Evolutionary conservation across 106 monocot genomes (phyloP), one percentile per base, ranked within the genome.

Genomic region (Acorus gramineus): DNA sequence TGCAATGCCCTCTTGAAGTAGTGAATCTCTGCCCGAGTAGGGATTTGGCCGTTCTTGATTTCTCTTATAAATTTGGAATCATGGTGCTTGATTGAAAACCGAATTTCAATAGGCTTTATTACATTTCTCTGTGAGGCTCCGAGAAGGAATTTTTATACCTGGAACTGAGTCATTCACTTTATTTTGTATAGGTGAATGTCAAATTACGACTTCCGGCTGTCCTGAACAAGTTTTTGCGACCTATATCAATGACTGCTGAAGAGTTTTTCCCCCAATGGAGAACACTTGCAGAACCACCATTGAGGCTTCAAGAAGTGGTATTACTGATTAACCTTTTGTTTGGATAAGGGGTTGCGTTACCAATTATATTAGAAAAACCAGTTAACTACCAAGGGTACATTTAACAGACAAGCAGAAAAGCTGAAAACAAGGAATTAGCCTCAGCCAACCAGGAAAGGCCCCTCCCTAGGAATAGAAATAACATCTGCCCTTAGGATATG

Each of bases 231-330:
- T 98, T 98, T 71, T 63, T 98, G 64, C 91, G 92, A 52, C 91
- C 96, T 48, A 62, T 88, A 47, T 60, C 76, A 53, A 58, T 91
- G 54, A 47, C 85, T 56, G 80, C 87, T 47, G 96, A 98, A 66
- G 91, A 98, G 48, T 98, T 98, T 66, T 92, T 98, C 49, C 81
- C 88, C 3, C 87, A 91, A 50, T 98, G 96, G 96, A 98, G 88
- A 74, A 77, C 96, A 63, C 52, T 98, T 42, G 67, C 83, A 66
- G 96, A 83, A 52, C 96, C 91, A 63, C 88, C 91, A 47, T 76
- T 92, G 72, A 98, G 89, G 78, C 82, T 92, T 59, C 96, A 98
- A 84, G 96, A 98, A 98, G 96, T 98, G 78, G 91, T 98, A 69
- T 28, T 28, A 28, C 28, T 28, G 28, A 28, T 28, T 28, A 28